Evolutionary conservation across 208 protist species (phyloP).

Genomic region (Acanthamoeba lenticulata): DNA sequence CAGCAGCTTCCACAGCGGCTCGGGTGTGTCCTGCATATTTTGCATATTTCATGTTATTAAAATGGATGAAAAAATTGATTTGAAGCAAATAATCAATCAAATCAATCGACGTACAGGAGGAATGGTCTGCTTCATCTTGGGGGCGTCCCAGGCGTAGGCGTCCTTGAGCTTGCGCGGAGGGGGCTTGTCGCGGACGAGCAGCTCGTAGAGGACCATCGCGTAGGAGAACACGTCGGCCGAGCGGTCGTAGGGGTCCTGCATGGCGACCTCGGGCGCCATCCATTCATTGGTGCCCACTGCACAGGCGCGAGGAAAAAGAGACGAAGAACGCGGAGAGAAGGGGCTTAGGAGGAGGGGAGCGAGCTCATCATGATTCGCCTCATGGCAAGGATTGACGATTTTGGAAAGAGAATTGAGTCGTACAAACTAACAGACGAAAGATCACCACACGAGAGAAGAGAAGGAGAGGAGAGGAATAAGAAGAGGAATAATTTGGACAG

Average conservation of each 20-base stretch:
- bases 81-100: too few species aligned
- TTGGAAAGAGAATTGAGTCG: too few species aligned
- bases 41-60: too few species aligned
- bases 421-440: background rate
- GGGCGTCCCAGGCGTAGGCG: constrained; percentile 37
- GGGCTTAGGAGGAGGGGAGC: too few species aligned
- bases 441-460: background rate
- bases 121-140: constrained; percentile 30
- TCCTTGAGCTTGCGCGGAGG: constrained; percentile 49
- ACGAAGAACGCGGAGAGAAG: background rate
- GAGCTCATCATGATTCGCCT: too few species aligned
- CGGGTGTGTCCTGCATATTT: constrained; percentile 7
- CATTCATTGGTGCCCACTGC: constrained; percentile 56
- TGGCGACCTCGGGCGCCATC: constrained; percentile 67
- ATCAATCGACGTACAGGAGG: background rate
- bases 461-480: background rate
- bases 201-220: constrained; percentile 57
- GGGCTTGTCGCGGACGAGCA: constrained; percentile 24
- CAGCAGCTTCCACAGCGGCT: constrained; percentile 38
- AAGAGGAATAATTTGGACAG: background rate
- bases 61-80: too few species aligned
- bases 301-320: background rate
- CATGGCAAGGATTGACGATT: too few species aligned
- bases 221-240: constrained; percentile 66
- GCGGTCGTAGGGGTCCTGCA: constrained; percentile 30